These are phyloP conservation scores for Aleurites moluccanus DNA, from an alignment of 441 rosid genomes.

Conservation along the genomic window DNA sequence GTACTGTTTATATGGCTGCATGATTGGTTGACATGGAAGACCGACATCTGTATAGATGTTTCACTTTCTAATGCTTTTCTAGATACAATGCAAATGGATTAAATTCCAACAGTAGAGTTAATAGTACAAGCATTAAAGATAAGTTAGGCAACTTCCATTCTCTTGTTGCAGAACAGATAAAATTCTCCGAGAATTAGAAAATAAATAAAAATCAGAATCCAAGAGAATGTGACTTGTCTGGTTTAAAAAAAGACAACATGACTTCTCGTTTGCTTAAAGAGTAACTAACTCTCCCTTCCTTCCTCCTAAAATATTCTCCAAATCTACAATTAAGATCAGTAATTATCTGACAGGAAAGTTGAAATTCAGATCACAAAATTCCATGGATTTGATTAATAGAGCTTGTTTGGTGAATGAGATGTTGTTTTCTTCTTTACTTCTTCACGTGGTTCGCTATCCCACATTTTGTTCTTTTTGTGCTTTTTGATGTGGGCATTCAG, in stretches of 20 bases:
- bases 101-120: background rate
- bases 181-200: background rate
- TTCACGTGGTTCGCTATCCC: background rate
- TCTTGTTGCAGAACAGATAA: background rate
- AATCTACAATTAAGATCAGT: constrained; percentile 4
- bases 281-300: background rate
- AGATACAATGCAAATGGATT: constrained; percentile 6
- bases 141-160: background rate
- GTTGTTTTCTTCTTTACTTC: constrained; percentile 3
- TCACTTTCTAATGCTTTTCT: background rate
- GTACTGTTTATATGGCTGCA: background rate
- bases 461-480: background rate
- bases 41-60: background rate
- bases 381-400: background rate
- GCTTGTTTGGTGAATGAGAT: background rate
- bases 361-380: constrained; percentile 9
- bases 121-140: background rate
- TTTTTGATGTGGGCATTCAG: constrained; percentile 9
- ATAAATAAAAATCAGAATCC: background rate
- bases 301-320: constrained; percentile 16
- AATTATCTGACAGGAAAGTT: constrained; percentile 17
- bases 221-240: no score
- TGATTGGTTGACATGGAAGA: background rate
- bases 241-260: background rate
- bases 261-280: background rate